Evolutionary conservation across 345 rosid genomes (phyloP), one percentile per base, ranked within the genome.

Genomic region (Ceriops zippeliana): DNA sequence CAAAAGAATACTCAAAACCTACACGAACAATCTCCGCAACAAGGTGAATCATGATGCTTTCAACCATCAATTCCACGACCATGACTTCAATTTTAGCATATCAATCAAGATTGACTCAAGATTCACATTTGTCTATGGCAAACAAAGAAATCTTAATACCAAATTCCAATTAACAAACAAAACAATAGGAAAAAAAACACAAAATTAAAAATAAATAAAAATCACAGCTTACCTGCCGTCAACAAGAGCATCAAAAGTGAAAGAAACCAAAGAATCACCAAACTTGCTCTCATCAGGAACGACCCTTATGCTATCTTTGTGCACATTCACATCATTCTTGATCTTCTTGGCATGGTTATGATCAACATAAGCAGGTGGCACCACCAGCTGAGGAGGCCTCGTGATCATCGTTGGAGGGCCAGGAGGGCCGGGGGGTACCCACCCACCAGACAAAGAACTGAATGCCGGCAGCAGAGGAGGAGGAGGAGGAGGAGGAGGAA

Each of bases 181-280:
- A 37, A 37, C 42, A 38, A 38, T 38, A 38, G 46, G 9, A 38
- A 2, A 11, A 42, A 3, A 42, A 4, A 11, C 5, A 42, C 1
- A 34, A 7, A 34, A 34, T 7, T 0, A 38, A 15, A 26, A 26
- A 16, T 31, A 30, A 16, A 21, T 5, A 11, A 66, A 27, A 35
- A 53, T 54, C 17, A 32, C 16, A 3, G 32, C 35, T 52, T 6
- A 80, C 88, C 84, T 76, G 61, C 88, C 86, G 65, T 78, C 84
- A 34, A 82, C 81, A 66, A 72, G 64, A 59, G 88, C 86, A 80
- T 85, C 84, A 51, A 82, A 85, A 60, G 81, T 76, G 83, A 84
- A 84, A 62, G 82, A 76, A 35, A 82, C 78, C 79, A 85, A 62
- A 68, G 70, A 57, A 32, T 66, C 69, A 34, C 70, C 84, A 68